Evolutionary conservation across 1,284 basidiomycete species (phyloP).

Genomic region (Cutaneotrichosporon daszewskae): DNA sequence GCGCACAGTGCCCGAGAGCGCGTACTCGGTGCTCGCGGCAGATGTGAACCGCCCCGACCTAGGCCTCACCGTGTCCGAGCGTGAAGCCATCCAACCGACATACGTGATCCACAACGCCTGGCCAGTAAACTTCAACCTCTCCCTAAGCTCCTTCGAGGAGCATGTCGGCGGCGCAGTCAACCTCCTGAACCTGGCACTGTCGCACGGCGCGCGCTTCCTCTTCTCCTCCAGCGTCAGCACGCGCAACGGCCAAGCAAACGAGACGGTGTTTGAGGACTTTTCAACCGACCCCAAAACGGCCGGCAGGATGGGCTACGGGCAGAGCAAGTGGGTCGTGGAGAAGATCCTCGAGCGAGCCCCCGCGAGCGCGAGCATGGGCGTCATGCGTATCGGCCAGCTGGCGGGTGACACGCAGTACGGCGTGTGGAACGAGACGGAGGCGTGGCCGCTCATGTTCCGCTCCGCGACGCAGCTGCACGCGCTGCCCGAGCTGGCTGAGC

Average conservation of each 20-base stretch:
- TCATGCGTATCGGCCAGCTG: slow-evolving; percentile 45
- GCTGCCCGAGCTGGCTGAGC: slow-evolving; percentile 52
- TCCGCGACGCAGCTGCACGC: slow-evolving; percentile 49
- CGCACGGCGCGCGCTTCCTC: slow-evolving; percentile 45
- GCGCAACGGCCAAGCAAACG: slow-evolving; percentile 27
- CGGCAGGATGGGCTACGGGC: slow-evolving; percentile 54
- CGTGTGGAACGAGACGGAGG: slow-evolving; percentile 60
- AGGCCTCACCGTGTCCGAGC: slow-evolving; percentile 48
- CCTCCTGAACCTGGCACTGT: slow-evolving; percentile 53
- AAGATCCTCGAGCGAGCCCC: slow-evolving; percentile 49
- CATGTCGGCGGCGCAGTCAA: slow-evolving; percentile 55
- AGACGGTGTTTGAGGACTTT: slow-evolving; percentile 28
- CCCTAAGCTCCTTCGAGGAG: slow-evolving; percentile 52
- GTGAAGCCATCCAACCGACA: slow-evolving; percentile 49
- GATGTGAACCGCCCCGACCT: slow-evolving; percentile 49
- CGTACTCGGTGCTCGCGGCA: slow-evolving; percentile 50
- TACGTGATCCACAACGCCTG: slow-evolving; percentile 53
- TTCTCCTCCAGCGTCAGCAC: slow-evolving; percentile 58
- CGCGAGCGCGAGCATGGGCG: slow-evolving; percentile 26
- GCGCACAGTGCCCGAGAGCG: slow-evolving; percentile 23
- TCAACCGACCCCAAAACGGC: slow-evolving; percentile 28
- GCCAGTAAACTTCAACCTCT: slow-evolving; percentile 45
- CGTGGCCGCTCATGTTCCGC: slow-evolving; percentile 49
- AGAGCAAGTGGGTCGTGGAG: slow-evolving; percentile 61
- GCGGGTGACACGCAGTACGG: slow-evolving; percentile 54